These are phyloP conservation scores for Naganishia cerealis DNA, from an alignment of 1,284 basidiomycete species.

Conservation along the genomic window DNA sequence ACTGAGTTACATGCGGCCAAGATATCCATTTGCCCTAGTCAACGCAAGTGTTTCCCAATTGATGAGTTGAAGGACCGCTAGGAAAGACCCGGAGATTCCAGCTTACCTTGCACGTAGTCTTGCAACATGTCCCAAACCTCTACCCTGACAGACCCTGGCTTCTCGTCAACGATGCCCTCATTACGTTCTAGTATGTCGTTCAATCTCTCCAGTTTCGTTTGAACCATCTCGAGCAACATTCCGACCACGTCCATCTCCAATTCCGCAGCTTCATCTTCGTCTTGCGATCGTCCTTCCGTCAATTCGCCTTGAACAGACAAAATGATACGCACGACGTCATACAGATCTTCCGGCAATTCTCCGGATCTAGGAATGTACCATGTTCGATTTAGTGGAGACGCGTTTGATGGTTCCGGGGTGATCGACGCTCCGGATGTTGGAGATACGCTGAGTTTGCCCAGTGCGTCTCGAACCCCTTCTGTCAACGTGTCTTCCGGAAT, in stretches of 20 bases:
- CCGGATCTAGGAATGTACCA: slow-evolving; percentile 22
- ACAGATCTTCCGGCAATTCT: slow-evolving; percentile 55
- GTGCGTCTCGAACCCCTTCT: slow-evolving; percentile 37
- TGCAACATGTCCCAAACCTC: slow-evolving; percentile 42
- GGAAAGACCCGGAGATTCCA: background rate
- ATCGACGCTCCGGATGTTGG: slow-evolving; percentile 50
- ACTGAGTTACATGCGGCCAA: slow-evolving; percentile 14
- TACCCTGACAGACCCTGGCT: slow-evolving; percentile 58
- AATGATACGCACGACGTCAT: slow-evolving; percentile 59
- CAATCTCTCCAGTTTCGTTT: slow-evolving; percentile 61
- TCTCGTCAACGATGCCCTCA: slow-evolving; percentile 45
- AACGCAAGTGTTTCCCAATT: background rate
- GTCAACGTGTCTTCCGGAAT: slow-evolving; percentile 29
- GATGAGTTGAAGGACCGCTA: background rate
- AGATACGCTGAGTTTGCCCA: slow-evolving; percentile 38
- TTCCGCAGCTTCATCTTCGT: slow-evolving; percentile 61
- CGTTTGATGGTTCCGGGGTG: slow-evolving; percentile 67
- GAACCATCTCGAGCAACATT: slow-evolving; percentile 65
- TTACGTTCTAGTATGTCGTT: slow-evolving; percentile 46
- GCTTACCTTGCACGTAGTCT: slow-evolving; percentile 44
- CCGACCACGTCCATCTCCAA: slow-evolving; percentile 59
- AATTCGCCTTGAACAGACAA: slow-evolving; percentile 53
- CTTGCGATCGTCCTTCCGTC: slow-evolving; percentile 27
- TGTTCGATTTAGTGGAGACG: slow-evolving; percentile 55
- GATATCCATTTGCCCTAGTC: slow-evolving; percentile 24